Percentiles rank a stretch among this genome's conserved stretches.
These are phyloP conservation scores for Cetradonia linearis DNA, from an alignment of 495 filamentous ascomycete genomes.

Conservation along the genomic window DNA sequence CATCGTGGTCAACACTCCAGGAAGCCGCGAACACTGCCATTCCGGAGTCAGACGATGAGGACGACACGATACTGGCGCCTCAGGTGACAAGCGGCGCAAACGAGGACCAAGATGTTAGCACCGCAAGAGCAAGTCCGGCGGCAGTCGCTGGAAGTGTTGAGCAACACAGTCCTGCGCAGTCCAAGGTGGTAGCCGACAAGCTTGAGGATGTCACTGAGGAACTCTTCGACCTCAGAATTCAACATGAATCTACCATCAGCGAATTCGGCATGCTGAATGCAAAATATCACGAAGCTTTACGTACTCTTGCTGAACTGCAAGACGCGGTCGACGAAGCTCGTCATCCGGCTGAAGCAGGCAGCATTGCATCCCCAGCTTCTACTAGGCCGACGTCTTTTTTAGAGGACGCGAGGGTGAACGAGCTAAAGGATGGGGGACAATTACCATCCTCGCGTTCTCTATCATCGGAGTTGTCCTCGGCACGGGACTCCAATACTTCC, in stretches of 20 bases:
- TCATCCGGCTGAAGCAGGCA: slow-evolving; percentile 47
- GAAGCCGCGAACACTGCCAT: slow-evolving; percentile 44
- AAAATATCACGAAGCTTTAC: slow-evolving; percentile 86
- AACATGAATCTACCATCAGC: slow-evolving; percentile 73
- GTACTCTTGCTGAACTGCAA: slow-evolving; percentile 69
- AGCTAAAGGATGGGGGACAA: slow-evolving; percentile 65
- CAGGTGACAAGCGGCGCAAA: slow-evolving; percentile 8
- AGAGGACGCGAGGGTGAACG: slow-evolving; percentile 68
- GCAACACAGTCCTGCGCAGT: slow-evolving; percentile 64
- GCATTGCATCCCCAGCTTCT: slow-evolving; percentile 47
- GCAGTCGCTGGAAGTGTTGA: slow-evolving; percentile 32
- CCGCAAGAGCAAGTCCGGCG: slow-evolving; percentile 25
- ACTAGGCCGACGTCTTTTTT: slow-evolving; percentile 82
- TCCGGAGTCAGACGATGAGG: slow-evolving; percentile 45
- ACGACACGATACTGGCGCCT: slow-evolving; percentile 7
- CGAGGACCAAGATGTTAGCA: slow-evolving; percentile 17
- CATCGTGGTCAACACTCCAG: slow-evolving; percentile 30
- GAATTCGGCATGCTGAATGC: slow-evolving; percentile 74
- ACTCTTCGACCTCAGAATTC: slow-evolving; percentile 76
- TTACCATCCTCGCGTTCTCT: slow-evolving; percentile 87
- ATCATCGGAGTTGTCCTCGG: slow-evolving; percentile 91
- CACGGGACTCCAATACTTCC: slow-evolving; percentile 68
- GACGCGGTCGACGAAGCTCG: slow-evolving; percentile 76
- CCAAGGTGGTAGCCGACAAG: slow-evolving; percentile 81
- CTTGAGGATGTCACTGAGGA: slow-evolving; percentile 87